phyloP scores from a whole-genome alignment of 2,329 filamentous ascomycete species.

The Zalaria obscura region DNA sequence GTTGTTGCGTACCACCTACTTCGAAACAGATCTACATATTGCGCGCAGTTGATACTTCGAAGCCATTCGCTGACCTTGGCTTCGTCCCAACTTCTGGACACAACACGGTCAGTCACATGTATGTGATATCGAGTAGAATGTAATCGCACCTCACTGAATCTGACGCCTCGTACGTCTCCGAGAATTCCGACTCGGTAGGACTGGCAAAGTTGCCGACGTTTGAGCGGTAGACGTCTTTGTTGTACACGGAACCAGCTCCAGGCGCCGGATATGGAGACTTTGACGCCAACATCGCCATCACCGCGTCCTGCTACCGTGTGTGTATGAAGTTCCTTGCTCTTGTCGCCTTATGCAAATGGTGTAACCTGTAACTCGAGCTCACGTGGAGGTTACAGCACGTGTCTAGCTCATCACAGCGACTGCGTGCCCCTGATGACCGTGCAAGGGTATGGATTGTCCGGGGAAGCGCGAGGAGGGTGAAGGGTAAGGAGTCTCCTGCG shows the following conservation, averaged over 20 bases:
- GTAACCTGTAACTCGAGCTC: no score
- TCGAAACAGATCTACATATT: slow-evolving; percentile 85
- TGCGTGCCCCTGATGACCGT: no score
- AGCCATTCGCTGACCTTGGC: slow-evolving; percentile 85
- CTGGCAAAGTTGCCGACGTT: slow-evolving; percentile 49
- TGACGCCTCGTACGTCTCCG: slow-evolving; percentile 57
- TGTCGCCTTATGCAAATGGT: no score
- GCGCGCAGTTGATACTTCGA: slow-evolving; percentile 76
- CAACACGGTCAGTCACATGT: slow-evolving; percentile 9
- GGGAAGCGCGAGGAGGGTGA: no score
- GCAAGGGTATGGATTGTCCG: no score
- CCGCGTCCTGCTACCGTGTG: no score
- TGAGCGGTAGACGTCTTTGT: slow-evolving; percentile 2
- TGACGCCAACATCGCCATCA: slow-evolving; percentile 66
- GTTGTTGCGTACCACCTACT: slow-evolving; percentile 21
- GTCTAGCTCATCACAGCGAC: no score
- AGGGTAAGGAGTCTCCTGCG: no score
- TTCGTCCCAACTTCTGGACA: slow-evolving; percentile 64
- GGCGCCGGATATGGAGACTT: slow-evolving; percentile 55
- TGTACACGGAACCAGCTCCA: slow-evolving; percentile 9
- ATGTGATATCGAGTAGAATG: background rate
- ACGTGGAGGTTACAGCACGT: no score
- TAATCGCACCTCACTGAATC: slow-evolving; percentile 38
- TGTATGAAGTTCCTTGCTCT: no score
- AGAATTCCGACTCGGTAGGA: slow-evolving; percentile 87